Conservation (phyloP, 495 filamentous ascomycete species). For the Penicillium nucicola region DNA sequence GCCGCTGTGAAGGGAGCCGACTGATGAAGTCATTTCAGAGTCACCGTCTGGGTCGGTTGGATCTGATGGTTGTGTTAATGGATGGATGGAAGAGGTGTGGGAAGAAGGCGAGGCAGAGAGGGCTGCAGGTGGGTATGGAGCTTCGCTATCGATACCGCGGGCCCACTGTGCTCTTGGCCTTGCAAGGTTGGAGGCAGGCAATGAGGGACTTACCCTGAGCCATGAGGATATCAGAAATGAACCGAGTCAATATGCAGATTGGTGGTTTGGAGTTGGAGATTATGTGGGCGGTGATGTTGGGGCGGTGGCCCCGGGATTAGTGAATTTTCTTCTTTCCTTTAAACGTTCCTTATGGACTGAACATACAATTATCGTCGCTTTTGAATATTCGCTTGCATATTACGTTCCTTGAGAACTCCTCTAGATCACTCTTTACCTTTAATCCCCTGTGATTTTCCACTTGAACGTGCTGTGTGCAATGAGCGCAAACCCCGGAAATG, state of each 20-base stretch:
- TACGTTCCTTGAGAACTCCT: not conserved
- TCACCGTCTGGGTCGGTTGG: conserved; percentile 51
- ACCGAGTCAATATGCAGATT: not conserved
- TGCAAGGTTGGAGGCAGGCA: not conserved
- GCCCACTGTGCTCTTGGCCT: not conserved
- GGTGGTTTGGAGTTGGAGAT: not conserved
- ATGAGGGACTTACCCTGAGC: conserved; percentile 18
- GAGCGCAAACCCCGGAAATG: conserved; percentile 44
- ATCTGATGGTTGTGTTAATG: conserved; percentile 11
- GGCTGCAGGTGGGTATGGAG: conserved; percentile 1
- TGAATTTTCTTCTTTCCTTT: conserved; percentile 25
- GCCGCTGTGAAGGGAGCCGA: conserved; percentile 34
- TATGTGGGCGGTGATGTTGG: conserved; percentile 14
- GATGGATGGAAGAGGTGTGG: not conserved
- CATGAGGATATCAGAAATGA: conserved; percentile 7
- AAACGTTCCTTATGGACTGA: conserved; percentile 11
- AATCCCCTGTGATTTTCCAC: not conserved
- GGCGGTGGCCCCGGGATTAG: conserved; percentile 26
- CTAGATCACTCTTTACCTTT: not conserved
- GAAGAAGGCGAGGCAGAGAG: conserved; percentile 2
- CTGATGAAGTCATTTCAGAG: conserved; percentile 56
- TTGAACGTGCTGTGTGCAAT: conserved; percentile 31
- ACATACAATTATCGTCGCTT: conserved; percentile 6
- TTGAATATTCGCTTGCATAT: conserved; percentile 3
- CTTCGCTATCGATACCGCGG: conserved; percentile 8